Conservation (phyloP, 108 stramenopile genomes). For the Skeletonema menzelii region DNA sequence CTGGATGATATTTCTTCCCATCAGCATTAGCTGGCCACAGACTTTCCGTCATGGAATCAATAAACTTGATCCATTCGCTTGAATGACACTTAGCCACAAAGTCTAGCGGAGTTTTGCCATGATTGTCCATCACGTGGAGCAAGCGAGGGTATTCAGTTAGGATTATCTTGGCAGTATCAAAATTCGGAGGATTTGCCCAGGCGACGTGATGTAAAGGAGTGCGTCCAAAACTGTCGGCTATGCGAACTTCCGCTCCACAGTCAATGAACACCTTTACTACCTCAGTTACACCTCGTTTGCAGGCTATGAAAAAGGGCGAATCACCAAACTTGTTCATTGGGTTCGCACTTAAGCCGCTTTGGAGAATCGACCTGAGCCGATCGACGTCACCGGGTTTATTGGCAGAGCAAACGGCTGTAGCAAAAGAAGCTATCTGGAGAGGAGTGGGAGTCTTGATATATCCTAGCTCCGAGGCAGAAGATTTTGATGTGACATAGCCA, state of each 20-base stretch:
- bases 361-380: slow-evolving; percentile 31
- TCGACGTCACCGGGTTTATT: slow-evolving; percentile 31
- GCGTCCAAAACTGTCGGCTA: slow-evolving; percentile 46
- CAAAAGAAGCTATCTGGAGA: slow-evolving; percentile 45
- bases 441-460: slow-evolving; percentile 34
- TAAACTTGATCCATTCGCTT: slow-evolving; percentile 16
- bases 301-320: slow-evolving; percentile 42
- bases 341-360: slow-evolving; percentile 39
- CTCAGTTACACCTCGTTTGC: slow-evolving; percentile 34
- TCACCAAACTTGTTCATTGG: slow-evolving; percentile 50
- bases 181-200: slow-evolving; percentile 35
- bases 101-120: slow-evolving; percentile 42
- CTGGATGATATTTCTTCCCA: not conserved
- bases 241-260: slow-evolving; percentile 35
- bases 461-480: slow-evolving; percentile 24
- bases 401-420: slow-evolving; percentile 32
- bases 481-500: slow-evolving; percentile 19
- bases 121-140: slow-evolving; percentile 34
- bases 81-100: slow-evolving; percentile 20
- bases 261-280: slow-evolving; percentile 36
- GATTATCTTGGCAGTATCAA: slow-evolving; percentile 20
- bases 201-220: slow-evolving; percentile 47
- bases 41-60: slow-evolving; percentile 22
- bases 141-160: slow-evolving; percentile 21
- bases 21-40: slow-evolving; percentile 11